Conservation (phyloP, 148 eudicot genomes). For the Silene conica region DNA sequence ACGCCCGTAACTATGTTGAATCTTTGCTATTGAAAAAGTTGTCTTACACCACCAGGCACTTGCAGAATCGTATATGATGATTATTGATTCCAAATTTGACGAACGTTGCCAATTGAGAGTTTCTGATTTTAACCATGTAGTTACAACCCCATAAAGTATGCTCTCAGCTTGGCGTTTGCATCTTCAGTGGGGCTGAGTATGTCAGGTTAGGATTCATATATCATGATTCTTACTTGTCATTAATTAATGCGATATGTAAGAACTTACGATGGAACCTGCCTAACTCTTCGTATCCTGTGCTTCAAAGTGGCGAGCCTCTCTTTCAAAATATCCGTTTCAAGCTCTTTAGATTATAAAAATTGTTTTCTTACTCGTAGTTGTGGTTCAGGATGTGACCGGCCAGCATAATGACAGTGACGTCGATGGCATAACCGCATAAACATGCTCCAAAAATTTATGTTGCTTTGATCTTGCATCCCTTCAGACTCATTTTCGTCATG, state of each 20-base stretch:
- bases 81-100: neutral
- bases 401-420: too few relatives aligned
- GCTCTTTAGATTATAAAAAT: neutral
- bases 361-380: too few relatives aligned
- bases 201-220: conserved; percentile 38
- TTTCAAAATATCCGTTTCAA: neutral
- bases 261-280: neutral
- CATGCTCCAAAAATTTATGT: too few relatives aligned
- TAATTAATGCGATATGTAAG: neutral
- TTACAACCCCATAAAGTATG: conserved; percentile 56
- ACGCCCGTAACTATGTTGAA: neutral
- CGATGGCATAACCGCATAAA: too few relatives aligned
- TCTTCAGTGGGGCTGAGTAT: conserved; percentile 27
- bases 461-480: too few relatives aligned
- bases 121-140: conserved; percentile 35
- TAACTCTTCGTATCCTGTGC: neutral
- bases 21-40: neutral
- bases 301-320: neutral
- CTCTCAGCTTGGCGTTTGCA: conserved; percentile 54
- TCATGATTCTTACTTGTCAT: neutral
- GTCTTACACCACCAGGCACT: neutral
- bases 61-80: neutral
- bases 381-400: too few relatives aligned
- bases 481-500: too few relatives aligned
- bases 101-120: neutral